Conservation (phyloP, 2,329 filamentous ascomycete species). For the Penicillium nordicum region DNA sequence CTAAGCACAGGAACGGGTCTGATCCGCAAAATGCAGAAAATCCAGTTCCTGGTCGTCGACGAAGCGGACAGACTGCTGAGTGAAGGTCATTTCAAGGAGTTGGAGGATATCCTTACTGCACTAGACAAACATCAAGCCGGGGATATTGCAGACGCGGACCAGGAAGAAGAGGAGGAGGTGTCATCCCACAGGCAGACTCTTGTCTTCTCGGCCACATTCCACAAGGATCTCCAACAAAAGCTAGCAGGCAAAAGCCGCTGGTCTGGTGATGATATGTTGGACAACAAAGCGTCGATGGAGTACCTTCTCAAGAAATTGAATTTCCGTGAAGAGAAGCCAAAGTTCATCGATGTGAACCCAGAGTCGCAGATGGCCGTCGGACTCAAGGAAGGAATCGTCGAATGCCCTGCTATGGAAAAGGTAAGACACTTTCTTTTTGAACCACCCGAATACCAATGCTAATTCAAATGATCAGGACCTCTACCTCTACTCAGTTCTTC, state of each 20-base stretch:
- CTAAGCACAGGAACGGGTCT: conserved; percentile 71
- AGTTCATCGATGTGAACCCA: conserved; percentile 90
- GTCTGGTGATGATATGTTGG: conserved; percentile 58
- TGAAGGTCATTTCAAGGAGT: conserved; percentile 92
- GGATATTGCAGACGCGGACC: conserved; percentile 28
- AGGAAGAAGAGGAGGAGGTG: conserved; percentile 45
- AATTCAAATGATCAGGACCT: conserved; percentile 60
- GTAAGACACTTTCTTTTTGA: conserved; percentile 40
- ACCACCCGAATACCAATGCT: neutral
- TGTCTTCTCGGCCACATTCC: conserved; percentile 95
- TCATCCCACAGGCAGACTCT: conserved; percentile 68
- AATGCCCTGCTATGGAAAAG: conserved; percentile 92
- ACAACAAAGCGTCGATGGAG: conserved; percentile 79
- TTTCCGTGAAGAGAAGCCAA: conserved; percentile 78
- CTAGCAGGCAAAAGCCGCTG: conserved; percentile 71
- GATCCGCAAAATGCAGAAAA: conserved; percentile 65
- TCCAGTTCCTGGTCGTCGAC: conserved; percentile 83
- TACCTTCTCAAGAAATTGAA: conserved; percentile 87
- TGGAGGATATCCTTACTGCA: conserved; percentile 78
- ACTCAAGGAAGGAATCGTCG: conserved; percentile 83
- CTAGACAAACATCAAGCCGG: conserved; percentile 63
- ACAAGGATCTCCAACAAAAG: conserved; percentile 87
- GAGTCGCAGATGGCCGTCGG: conserved; percentile 81
- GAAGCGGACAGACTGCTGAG: conserved; percentile 91
- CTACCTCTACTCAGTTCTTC: conserved; percentile 82